Conservation (phyloP, 345 rosid species). For the Hibiscus tridactylites region DNA sequence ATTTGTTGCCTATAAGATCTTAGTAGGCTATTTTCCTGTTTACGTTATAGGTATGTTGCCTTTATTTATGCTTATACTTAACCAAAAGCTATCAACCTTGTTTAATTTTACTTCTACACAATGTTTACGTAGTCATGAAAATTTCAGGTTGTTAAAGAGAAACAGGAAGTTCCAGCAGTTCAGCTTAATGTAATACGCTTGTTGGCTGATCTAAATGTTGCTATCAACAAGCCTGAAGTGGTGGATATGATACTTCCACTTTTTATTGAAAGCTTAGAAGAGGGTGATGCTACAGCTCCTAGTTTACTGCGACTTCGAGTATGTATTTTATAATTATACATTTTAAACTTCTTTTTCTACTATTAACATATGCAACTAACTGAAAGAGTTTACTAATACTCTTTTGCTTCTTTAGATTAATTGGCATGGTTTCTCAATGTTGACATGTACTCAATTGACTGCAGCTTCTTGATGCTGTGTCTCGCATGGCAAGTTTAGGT, state of each 20-base stretch:
- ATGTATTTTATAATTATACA: slow-evolving; percentile 25
- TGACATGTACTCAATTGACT: slow-evolving; percentile 18
- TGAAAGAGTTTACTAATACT: slow-evolving; percentile 3
- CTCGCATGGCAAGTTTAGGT: slow-evolving; percentile 94
- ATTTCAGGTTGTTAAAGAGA: slow-evolving; percentile 79
- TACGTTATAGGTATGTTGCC: background rate
- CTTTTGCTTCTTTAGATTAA: slow-evolving; percentile 17
- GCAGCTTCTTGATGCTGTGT: slow-evolving; percentile 98
- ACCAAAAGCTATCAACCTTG: background rate
- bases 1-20: background rate
- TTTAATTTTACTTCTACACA: background rate
- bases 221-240: slow-evolving; percentile 86
- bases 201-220: slow-evolving; percentile 90
- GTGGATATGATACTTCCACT: slow-evolving; percentile 97
- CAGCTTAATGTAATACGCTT: slow-evolving; percentile 86
- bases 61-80: slow-evolving; percentile 3
- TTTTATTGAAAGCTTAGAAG: slow-evolving; percentile 94
- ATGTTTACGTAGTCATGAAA: slow-evolving; percentile 12
- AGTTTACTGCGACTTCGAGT: slow-evolving; percentile 86
- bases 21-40: slow-evolving; percentile 7
- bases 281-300: slow-evolving; percentile 94
- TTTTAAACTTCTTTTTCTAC: background rate
- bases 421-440: slow-evolving; percentile 20
- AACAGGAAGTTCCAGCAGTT: slow-evolving; percentile 60
- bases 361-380: slow-evolving; percentile 7